Percentiles rank a stretch among this genome's conserved stretches.
These are phyloP conservation scores for Irpex sp. DNA, from an alignment of 1,284 basidiomycete genomes.

Conservation along the genomic window DNA sequence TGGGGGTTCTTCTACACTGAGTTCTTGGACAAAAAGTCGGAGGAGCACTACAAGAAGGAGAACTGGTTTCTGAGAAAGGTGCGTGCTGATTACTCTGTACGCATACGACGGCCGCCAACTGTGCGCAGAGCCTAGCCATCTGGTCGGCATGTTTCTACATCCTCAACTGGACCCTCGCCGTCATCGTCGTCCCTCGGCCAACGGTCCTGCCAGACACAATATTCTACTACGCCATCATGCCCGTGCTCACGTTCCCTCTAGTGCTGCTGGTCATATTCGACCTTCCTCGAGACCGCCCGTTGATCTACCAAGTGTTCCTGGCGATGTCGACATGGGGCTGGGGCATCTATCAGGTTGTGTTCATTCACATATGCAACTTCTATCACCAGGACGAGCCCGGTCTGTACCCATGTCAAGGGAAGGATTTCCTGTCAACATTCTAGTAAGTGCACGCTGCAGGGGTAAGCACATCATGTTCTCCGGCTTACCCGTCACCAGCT, in stretches of 20 bases:
- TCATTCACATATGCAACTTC: constrained; percentile 58
- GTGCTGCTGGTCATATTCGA: constrained; percentile 62
- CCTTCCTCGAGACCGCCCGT: constrained; percentile 56
- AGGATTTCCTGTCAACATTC: constrained; percentile 62
- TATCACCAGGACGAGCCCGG: constrained; percentile 32
- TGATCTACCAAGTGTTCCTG: constrained; percentile 58
- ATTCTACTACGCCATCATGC: constrained; percentile 58
- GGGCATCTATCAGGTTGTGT: constrained; percentile 46
- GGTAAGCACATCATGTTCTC: constrained; percentile 14
- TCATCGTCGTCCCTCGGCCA: constrained; percentile 46
- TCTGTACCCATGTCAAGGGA: constrained; percentile 36
- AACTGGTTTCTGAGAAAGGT: constrained; percentile 51
- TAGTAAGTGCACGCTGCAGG: constrained; percentile 45
- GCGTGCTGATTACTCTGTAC: constrained; percentile 8
- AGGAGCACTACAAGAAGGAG: constrained; percentile 52
- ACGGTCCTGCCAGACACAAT: constrained; percentile 48
- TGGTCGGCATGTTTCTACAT: constrained; percentile 67
- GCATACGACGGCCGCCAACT: not conserved
- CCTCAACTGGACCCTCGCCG: constrained; percentile 66
- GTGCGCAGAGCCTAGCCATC: constrained; percentile 48
- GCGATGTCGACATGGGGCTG: constrained; percentile 56
- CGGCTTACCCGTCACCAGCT: constrained; percentile 25
- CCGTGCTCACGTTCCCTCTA: constrained; percentile 38
- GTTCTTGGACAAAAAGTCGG: constrained; percentile 57
- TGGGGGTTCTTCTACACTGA: constrained; percentile 50